These are phyloP conservation scores for Podila epigama DNA, from an alignment of 192 early-diverging fungal genomes.

Conservation along the genomic window DNA sequence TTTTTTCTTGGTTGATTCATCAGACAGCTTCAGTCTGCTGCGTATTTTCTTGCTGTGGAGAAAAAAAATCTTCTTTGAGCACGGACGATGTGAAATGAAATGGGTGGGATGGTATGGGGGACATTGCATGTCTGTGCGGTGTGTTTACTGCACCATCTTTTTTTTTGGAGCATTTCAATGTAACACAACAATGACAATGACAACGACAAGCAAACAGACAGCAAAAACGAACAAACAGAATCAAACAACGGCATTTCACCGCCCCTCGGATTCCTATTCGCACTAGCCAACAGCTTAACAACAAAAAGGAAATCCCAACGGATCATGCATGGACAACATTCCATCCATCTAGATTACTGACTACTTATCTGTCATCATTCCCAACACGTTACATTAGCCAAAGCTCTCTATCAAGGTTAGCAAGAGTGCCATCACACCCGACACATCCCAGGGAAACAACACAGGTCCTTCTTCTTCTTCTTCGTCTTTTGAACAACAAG, in stretches of 20 bases:
- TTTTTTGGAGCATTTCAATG: no score
- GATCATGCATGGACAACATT: not conserved
- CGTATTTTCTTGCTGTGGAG: no score
- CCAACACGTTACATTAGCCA: constrained; percentile 11
- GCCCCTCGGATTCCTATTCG: not conserved
- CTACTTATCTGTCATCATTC: not conserved
- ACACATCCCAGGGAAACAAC: constrained; percentile 8
- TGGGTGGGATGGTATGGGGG: no score
- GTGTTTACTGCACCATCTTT: no score
- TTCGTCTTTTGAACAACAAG: no score
- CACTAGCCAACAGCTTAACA: not conserved
- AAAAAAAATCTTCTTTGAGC: no score
- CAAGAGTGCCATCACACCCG: constrained; percentile 29
- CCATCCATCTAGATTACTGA: not conserved
- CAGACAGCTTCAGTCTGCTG: no score
- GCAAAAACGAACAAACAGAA: not conserved
- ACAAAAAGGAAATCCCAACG: not conserved
- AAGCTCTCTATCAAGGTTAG: constrained; percentile 39
- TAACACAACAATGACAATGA: no score
- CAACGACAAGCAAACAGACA: not conserved
- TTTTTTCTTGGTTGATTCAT: no score
- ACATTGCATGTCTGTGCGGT: no score
- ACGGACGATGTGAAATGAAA: no score
- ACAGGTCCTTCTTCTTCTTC: no score
- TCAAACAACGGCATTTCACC: not conserved